Percentiles rank a stretch among this genome's conserved stretches.
These are phyloP conservation scores for Melanogaster broomeanus DNA, from an alignment of 768 basidiomycete genomes.

Conservation along the genomic window DNA sequence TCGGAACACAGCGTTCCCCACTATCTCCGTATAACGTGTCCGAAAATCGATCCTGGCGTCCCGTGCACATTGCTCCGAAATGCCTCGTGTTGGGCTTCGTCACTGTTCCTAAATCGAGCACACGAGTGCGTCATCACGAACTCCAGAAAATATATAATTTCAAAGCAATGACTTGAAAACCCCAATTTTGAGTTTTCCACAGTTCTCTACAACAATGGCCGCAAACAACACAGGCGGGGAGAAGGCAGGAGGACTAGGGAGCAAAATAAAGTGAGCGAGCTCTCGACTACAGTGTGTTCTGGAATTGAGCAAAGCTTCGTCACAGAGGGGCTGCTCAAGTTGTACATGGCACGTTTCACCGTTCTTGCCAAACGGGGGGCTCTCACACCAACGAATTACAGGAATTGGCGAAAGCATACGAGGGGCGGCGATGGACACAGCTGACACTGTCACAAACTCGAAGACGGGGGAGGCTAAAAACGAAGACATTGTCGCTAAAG, in stretches of 20 bases:
- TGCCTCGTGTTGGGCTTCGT: background rate
- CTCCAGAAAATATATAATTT: background rate
- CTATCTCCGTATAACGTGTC: constrained; percentile 7
- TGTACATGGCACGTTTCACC: constrained; percentile 35
- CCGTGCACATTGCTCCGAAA: background rate
- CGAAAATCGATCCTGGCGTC: background rate
- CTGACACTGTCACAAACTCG: constrained; percentile 35
- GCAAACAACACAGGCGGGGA: background rate
- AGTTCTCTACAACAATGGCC: constrained; percentile 1
- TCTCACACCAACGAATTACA: constrained; percentile 16
- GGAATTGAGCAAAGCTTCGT: background rate
- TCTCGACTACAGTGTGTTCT: background rate
- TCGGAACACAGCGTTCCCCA: background rate
- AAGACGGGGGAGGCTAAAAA: constrained; percentile 30
- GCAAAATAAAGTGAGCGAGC: constrained; percentile 13
- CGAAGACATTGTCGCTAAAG: constrained; percentile 38
- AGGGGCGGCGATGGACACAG: constrained; percentile 41
- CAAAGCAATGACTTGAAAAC: background rate
- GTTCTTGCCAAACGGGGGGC: background rate
- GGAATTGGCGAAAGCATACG: constrained; percentile 48
- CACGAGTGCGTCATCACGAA: constrained; percentile 7
- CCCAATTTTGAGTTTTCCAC: background rate
- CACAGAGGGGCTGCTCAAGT: constrained; percentile 38
- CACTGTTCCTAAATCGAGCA: background rate
- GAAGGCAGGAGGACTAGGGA: constrained; percentile 8